Percentiles rank a stretch among this genome's conserved stretches.
Evolutionary conservation across 1,284 basidiomycete species (phyloP).

Genomic region (Xerocomus nothofagi): DNA sequence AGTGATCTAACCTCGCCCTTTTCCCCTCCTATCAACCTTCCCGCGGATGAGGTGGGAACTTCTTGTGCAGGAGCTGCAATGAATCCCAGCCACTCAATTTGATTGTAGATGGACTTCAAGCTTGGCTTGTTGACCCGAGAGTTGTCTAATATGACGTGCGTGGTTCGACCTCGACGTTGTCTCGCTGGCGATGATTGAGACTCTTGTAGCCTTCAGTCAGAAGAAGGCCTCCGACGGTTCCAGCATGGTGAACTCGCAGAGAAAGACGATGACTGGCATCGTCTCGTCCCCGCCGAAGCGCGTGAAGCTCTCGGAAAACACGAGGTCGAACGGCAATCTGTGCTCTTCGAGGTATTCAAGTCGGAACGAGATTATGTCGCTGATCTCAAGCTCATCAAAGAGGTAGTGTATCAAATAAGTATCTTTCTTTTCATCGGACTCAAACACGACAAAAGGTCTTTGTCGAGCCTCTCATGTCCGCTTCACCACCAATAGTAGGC

Average conservation of each 20-base stretch:
- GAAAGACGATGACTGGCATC: constrained; percentile 74
- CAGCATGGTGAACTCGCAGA: constrained; percentile 61
- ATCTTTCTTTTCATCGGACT: constrained; percentile 1
- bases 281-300: constrained; percentile 66
- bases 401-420: constrained; percentile 43
- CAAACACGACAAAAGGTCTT: constrained; percentile 52
- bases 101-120: constrained; percentile 29
- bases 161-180: constrained; percentile 22
- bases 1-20: constrained; percentile 22
- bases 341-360: constrained; percentile 81
- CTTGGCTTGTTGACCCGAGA: constrained; percentile 45
- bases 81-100: constrained; percentile 5
- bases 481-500: constrained; percentile 56
- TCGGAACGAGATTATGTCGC: constrained; percentile 78
- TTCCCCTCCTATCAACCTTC: constrained; percentile 24
- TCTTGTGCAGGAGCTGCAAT: neutral
- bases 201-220: constrained; percentile 50
- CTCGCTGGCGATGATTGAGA: constrained; percentile 19
- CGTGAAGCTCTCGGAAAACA: constrained; percentile 65
- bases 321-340: constrained; percentile 78
- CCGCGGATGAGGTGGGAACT: constrained; percentile 31
- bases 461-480: constrained; percentile 56
- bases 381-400: constrained; percentile 66
- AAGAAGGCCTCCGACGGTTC: constrained; percentile 62
- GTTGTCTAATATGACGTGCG: constrained; percentile 56